Conservation (phyloP, 495 filamentous ascomycete species). For the Hypomontagnella submonticulosa region DNA sequence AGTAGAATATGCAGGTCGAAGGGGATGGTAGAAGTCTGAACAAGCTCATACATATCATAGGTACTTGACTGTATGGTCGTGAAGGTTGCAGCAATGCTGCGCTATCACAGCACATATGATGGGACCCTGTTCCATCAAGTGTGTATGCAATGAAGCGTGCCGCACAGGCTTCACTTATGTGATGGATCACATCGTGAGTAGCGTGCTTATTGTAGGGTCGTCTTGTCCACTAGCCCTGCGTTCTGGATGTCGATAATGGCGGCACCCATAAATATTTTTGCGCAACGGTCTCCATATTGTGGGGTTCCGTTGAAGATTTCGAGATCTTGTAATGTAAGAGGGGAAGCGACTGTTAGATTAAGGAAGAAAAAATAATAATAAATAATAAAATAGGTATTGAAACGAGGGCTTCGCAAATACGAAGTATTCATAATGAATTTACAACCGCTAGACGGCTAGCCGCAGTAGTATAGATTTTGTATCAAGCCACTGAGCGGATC, state of each 20-base stretch:
- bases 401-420: neutral
- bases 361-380: constrained; percentile 4
- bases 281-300: constrained; percentile 33
- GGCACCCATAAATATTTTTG: constrained; percentile 38
- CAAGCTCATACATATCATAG: constrained; percentile 29
- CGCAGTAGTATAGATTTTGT: constrained; percentile 11
- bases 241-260: constrained; percentile 42
- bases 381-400: neutral
- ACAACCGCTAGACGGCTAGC: neutral
- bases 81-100: constrained; percentile 27
- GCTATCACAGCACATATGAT: constrained; percentile 39
- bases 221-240: constrained; percentile 14
- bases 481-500: neutral
- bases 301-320: constrained; percentile 36
- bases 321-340: constrained; percentile 19
- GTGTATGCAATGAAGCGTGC: constrained; percentile 30
- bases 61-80: constrained; percentile 7
- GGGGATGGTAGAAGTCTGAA: constrained; percentile 29
- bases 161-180: constrained; percentile 13
- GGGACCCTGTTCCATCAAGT: constrained; percentile 37
- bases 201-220: constrained; percentile 21
- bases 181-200: constrained; percentile 16
- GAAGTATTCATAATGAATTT: constrained; percentile 3
- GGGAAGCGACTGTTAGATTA: constrained; percentile 12
- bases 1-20: constrained; percentile 2